Evolutionary conservation across 805 yeast genomes (phyloP).

Genomic region (Spathaspora girioi): DNA sequence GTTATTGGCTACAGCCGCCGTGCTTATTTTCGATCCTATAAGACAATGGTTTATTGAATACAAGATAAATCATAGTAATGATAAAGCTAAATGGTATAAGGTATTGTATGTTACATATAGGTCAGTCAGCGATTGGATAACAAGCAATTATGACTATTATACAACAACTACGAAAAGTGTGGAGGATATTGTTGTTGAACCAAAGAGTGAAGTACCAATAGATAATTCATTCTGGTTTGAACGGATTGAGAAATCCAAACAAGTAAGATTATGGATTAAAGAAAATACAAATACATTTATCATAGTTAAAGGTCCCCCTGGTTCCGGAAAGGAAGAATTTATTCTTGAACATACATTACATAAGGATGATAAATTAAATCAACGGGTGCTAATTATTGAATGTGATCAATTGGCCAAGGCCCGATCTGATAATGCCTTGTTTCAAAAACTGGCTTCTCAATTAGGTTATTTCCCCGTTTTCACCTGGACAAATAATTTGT

Average conservation of each 20-base stretch:
- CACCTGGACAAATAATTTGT: slow-evolving; percentile 82
- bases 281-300: slow-evolving; percentile 92
- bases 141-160: slow-evolving; percentile 31
- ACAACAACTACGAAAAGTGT: neutral
- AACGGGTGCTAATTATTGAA: slow-evolving; percentile 64
- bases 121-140: slow-evolving; percentile 21
- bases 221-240: slow-evolving; percentile 62
- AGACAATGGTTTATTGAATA: slow-evolving; percentile 74
- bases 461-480: slow-evolving; percentile 92
- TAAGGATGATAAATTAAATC: slow-evolving; percentile 39
- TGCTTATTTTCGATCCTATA: slow-evolving; percentile 87
- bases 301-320: slow-evolving; percentile 87
- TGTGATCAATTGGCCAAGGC: slow-evolving; percentile 75
- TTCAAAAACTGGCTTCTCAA: slow-evolving; percentile 66
- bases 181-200: slow-evolving; percentile 11
- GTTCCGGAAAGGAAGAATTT: slow-evolving; percentile 86
- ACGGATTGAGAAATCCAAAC: slow-evolving; percentile 62
- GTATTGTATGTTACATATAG: slow-evolving; percentile 24
- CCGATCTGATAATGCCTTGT: slow-evolving; percentile 66
- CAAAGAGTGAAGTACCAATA: slow-evolving; percentile 4
- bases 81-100: slow-evolving; percentile 30
- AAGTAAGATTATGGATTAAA: slow-evolving; percentile 71
- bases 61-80: slow-evolving; percentile 61
- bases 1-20: slow-evolving; percentile 74
- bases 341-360: slow-evolving; percentile 65